Evolutionary conservation across 768 basidiomycete genomes (phyloP).

Genomic region (Rossbeevera mucosa): DNA sequence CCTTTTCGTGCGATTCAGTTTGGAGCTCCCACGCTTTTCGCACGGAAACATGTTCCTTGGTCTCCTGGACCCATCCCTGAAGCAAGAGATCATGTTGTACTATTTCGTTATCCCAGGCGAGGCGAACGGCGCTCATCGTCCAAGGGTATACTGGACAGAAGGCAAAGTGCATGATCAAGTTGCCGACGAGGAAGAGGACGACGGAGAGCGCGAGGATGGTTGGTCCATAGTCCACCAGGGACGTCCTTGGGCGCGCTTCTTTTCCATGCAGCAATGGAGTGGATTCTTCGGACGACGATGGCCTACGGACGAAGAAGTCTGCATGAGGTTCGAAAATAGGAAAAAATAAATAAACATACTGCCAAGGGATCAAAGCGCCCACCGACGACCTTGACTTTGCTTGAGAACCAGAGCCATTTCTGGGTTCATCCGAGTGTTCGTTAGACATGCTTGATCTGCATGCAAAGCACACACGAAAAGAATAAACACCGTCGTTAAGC

Average conservation of each 20-base stretch:
- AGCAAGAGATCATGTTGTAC: not conserved
- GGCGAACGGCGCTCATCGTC: slow-evolving; percentile 8
- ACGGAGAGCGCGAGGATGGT: not conserved
- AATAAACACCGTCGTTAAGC: not conserved
- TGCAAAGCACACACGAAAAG: not conserved
- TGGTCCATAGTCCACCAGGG: not conserved
- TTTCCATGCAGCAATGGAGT: slow-evolving; percentile 8
- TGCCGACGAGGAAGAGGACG: not conserved
- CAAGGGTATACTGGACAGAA: slow-evolving; percentile 12
- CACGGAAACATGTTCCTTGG: not conserved
- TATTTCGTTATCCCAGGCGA: slow-evolving; percentile 6
- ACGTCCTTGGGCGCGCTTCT: not conserved
- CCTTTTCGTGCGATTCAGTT: slow-evolving; percentile 9
- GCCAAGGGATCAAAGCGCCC: not conserved
- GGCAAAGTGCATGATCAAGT: slow-evolving; percentile 2
- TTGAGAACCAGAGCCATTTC: too few species aligned
- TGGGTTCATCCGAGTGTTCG: not conserved
- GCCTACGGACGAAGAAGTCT: not conserved
- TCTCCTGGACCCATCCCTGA: slow-evolving; percentile 9
- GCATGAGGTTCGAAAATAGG: not conserved
- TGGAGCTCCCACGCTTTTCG: slow-evolving; percentile 10
- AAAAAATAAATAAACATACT: not conserved
- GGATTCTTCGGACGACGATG: slow-evolving; percentile 2
- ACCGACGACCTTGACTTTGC: not conserved
- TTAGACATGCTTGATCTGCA: not conserved